These are phyloP conservation scores for Spongispora temasekensis DNA, from an alignment of 1,284 basidiomycete species.

Conservation along the genomic window DNA sequence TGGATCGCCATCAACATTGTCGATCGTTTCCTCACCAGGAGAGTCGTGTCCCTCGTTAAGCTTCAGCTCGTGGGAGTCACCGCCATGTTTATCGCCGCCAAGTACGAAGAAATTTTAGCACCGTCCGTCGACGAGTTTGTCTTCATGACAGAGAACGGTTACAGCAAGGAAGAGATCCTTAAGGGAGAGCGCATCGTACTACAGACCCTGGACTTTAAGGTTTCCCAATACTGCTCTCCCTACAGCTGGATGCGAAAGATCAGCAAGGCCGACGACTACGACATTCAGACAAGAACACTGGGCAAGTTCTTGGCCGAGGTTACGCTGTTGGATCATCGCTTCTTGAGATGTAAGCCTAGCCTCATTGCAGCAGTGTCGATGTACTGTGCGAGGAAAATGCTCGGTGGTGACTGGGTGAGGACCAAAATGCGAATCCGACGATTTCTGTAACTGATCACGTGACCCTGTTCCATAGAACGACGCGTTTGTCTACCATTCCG, in stretches of 20 bases:
- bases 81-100: slow-evolving; percentile 96
- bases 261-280: slow-evolving; percentile 98
- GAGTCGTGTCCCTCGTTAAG: slow-evolving; percentile 91
- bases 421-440: slow-evolving; percentile 20
- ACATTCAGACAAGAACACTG: slow-evolving; percentile 95
- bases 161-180: slow-evolving; percentile 93
- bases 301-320: slow-evolving; percentile 99
- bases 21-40: slow-evolving; percentile 94
- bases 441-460: slow-evolving; percentile 43
- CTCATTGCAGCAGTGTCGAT: slow-evolving; percentile 97
- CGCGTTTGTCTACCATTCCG: slow-evolving; percentile 92
- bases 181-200: slow-evolving; percentile 97
- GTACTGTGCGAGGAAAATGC: slow-evolving; percentile 92
- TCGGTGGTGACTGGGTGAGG: slow-evolving; percentile 92
- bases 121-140: slow-evolving; percentile 95
- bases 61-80: slow-evolving; percentile 98
- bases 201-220: slow-evolving; percentile 90
- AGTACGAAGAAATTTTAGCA: slow-evolving; percentile 98
- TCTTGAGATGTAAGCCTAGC: slow-evolving; percentile 92
- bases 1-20: slow-evolving; percentile 98
- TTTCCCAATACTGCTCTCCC: slow-evolving; percentile 98
- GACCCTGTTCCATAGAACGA: slow-evolving; percentile 72
- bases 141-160: slow-evolving; percentile 96
- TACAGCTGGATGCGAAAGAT: slow-evolving; percentile 99
- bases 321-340: slow-evolving; percentile 90